Evolutionary conservation across 192 early-diverging fungal genomes (phyloP).

Genomic region (Piromyces finnis): DNA sequence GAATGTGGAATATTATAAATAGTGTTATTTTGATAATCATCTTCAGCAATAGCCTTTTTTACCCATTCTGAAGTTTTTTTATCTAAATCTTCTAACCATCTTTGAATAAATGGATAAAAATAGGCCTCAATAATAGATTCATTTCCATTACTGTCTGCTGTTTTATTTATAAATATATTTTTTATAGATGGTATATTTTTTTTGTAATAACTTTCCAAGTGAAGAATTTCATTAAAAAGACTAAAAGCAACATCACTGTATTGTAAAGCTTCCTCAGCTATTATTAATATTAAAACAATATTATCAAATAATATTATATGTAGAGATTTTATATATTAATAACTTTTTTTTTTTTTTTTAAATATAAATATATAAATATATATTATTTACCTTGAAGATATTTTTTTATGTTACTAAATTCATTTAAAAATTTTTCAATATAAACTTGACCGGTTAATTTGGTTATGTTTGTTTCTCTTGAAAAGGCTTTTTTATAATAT

Average conservation of each 20-base stretch:
- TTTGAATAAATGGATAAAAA: conserved; percentile 47
- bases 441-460: conserved; percentile 21
- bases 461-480: conserved; percentile 22
- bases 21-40: conserved; percentile 8
- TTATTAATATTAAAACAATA: no score
- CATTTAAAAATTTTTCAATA: conserved; percentile 17
- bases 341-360: no score
- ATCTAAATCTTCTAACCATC: conserved; percentile 47
- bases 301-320: no score
- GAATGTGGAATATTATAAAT: conserved; percentile 25
- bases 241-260: not conserved
- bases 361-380: no score
- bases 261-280: not conserved
- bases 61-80: conserved; percentile 51
- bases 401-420: not conserved
- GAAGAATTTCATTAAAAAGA: not conserved
- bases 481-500: conserved; percentile 24
- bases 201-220: not conserved
- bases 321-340: no score
- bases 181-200: not conserved
- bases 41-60: conserved; percentile 35
- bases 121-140: conserved; percentile 28
- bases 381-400: not conserved
- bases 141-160: not conserved
- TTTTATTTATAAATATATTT: not conserved